Base-by-base conservation (phyloP, 352 stramenopile species). In the Pythium phragmiticola region DNA sequence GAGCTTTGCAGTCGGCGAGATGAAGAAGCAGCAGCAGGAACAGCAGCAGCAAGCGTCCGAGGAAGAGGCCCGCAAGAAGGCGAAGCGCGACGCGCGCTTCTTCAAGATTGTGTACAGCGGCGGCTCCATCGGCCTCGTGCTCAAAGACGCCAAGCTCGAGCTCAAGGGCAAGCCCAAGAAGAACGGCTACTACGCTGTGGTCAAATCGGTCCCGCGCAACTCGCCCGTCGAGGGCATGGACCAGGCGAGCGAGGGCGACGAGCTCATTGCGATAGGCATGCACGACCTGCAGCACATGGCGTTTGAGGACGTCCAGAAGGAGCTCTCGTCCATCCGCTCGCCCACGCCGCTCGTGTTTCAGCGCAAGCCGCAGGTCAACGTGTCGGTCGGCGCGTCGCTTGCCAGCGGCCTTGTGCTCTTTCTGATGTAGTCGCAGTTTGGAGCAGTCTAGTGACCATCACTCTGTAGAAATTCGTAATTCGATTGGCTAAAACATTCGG, bases 221-320 rank as follows among this genome's bases (percentile, higher is more conserved):
- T 66, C 55, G 13, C 79, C 70, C n/a, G 72, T 78, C 9, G 69
- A 74, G 1, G 79, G 78, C 17, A 65, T 90, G 48, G 79, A 92
- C 47, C 74, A 82, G 43, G 80, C 74, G 48, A 68, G 60, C 13
- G 50, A 72, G 0, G 81, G 81, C 17, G 83, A 92, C 60, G 64
- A 89, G 71, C 77, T 92, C 49, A 87, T 92, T 66, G 83, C 79
- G 30, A 89, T 92, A 42, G 83, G 74, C 30, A 69, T 70, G 39
- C 75, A 65, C 43, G 83, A 92, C 65, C 60, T 92, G 60, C 79
- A 90, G 68, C 74, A 83, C 69, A 52, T 84, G 51, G 57, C 70
- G 19, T 90, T 89, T 43, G 76, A 90, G 7, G 65, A 88, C 16
- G 79, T 92, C 19, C 75, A 82, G 52, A 62, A 47, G 19, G 70